Base-by-base conservation (phyloP, 1,284 basidiomycete species). In the Moniliella sp. region DNA sequence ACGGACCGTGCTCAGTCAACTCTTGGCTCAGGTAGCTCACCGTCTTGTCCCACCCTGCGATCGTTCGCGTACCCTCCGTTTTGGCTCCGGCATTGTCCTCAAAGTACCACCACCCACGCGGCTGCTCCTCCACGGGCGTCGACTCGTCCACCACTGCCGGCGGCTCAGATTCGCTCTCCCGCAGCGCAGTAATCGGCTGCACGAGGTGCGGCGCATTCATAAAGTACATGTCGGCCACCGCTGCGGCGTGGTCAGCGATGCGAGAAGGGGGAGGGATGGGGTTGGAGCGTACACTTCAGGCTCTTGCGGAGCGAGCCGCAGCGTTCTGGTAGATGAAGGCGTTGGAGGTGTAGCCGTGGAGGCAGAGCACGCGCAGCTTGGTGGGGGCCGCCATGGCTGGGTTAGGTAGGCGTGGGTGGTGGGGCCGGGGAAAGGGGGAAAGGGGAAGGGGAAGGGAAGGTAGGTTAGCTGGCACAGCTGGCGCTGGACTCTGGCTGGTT, bases 341-440 rank as follows among this genome's bases (percentile, higher is more conserved):
- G 34, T 59, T 59, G 34, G 43, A 43, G 14, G 56, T 55, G 37
- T 50, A 59, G 31, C 56, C 54, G 28, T 59, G 56, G 9, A 56
- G 41, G 35, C 21, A 23, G 7, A n/a, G 8, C 8, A 23, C n/a
- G 8, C 21, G 21, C n/a, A 23, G n/a, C n/a, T 23, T 23, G n/a
- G n/a, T n/a, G n/a, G n/a, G n/a, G n/a, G n/a, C n/a, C n/a, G n/a
- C n/a, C n/a, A n/a, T n/a, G n/a, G n/a, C n/a, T n/a, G n/a, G n/a
- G n/a, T n/a, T n/a, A n/a, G n/a, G n/a, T n/a, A n/a, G n/a, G n/a
- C n/a, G n/a, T n/a, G n/a, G n/a, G n/a, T n/a, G n/a, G n/a, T n/a
- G n/a, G n/a, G n/a, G n/a, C n/a, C n/a, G n/a, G n/a, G n/a, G n/a
- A n/a, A n/a, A n/a, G n/a, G n/a, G n/a, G n/a, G n/a, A n/a, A n/a